Conservation (phyloP, 139 green algal genomes). For the Limnomonas spitsbergensis region DNA sequence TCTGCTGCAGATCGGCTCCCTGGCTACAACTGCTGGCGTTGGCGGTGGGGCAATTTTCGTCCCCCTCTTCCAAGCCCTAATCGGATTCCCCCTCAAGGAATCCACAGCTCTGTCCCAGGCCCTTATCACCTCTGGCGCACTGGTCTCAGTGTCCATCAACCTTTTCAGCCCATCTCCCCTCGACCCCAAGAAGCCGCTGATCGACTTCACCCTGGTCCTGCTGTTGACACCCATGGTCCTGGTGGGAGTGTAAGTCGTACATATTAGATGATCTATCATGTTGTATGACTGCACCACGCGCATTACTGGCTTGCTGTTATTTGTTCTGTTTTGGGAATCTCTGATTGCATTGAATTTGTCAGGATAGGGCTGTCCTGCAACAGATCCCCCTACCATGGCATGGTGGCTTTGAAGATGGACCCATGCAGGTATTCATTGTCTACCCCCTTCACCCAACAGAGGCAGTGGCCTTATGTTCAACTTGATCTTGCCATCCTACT, state of each 20-base stretch:
- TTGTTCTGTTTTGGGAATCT: too few relatives aligned
- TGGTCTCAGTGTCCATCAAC: slow-evolving; percentile 15
- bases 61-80: slow-evolving; percentile 16
- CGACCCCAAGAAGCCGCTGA: neutral
- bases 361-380: too few relatives aligned
- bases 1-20: slow-evolving; percentile 10
- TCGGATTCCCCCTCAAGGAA: slow-evolving; percentile 20
- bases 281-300: too few relatives aligned
- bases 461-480: slow-evolving; percentile 32
- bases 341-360: too few relatives aligned
- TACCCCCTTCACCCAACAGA: too few relatives aligned
- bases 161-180: neutral
- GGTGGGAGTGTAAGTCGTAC: neutral
- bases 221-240: neutral
- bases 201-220: neutral
- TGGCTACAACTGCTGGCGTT: slow-evolving; percentile 18
- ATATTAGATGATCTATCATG: too few relatives aligned
- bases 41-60: slow-evolving; percentile 25
- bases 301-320: too few relatives aligned
- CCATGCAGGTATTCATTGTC: too few relatives aligned
- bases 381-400: too few relatives aligned
- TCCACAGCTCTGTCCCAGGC: slow-evolving; percentile 26
- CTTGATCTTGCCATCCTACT: slow-evolving; percentile 16
- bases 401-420: too few relatives aligned
- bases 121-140: slow-evolving; percentile 16